phyloP scores from a whole-genome alignment of 2,329 filamentous ascomycete species.

The Epichloe elymi region DNA sequence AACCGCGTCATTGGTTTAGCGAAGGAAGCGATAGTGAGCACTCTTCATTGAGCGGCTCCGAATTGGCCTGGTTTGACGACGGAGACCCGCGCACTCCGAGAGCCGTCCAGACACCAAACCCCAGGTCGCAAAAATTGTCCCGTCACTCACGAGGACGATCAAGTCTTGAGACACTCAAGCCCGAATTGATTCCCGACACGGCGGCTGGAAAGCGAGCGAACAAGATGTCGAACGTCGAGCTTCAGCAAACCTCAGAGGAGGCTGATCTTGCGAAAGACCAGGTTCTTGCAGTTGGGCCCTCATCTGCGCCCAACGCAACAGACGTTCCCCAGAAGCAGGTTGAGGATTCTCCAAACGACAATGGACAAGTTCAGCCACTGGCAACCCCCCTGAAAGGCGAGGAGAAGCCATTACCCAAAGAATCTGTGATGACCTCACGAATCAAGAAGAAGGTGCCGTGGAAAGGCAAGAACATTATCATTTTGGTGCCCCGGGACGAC shows the following conservation, averaged over 20 bases:
- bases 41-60: slow-evolving; percentile 59
- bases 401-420: slow-evolving; percentile 25
- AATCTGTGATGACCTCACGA: slow-evolving; percentile 35
- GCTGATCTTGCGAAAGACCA: slow-evolving; percentile 7
- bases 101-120: slow-evolving; percentile 17
- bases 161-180: slow-evolving; percentile 43
- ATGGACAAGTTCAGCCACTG: slow-evolving; percentile 18
- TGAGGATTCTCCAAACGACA: slow-evolving; percentile 5
- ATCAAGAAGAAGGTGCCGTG: slow-evolving; percentile 60
- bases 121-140: slow-evolving; percentile 12
- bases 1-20: slow-evolving; percentile 72
- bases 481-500: slow-evolving; percentile 55
- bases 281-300: slow-evolving; percentile 4
- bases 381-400: slow-evolving; percentile 21
- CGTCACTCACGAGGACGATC: slow-evolving; percentile 34
- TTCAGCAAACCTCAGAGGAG: slow-evolving; percentile 2
- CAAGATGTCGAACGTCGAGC: slow-evolving; percentile 20
- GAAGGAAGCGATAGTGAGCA: slow-evolving; percentile 59
- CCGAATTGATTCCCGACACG: slow-evolving; percentile 11
- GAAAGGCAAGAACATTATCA: slow-evolving; percentile 62
- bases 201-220: slow-evolving; percentile 6
- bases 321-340: not conserved
- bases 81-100: slow-evolving; percentile 35
- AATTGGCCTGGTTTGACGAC: slow-evolving; percentile 39
- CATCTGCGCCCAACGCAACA: not conserved